A percentile compares a stretch with the other conserved stretches of the same genome.
These are phyloP conservation scores for Aquilaria sinensis DNA, from an alignment of 345 rosid genomes.

Conservation along the genomic window DNA sequence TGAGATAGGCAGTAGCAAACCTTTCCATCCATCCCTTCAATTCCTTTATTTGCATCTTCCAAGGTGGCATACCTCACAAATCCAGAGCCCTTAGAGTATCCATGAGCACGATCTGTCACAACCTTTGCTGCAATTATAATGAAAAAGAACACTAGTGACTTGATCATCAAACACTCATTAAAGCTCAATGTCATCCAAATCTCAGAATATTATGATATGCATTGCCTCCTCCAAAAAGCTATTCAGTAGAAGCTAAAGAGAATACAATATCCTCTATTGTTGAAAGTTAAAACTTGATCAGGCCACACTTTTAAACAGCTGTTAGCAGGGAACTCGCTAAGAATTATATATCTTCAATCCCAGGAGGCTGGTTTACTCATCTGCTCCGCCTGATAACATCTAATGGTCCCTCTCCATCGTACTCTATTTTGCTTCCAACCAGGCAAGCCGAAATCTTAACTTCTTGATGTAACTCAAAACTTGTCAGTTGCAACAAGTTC, in stretches of 20 bases:
- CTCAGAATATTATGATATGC: background rate
- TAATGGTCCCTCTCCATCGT: too few relatives aligned
- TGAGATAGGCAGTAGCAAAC: constrained; percentile 12
- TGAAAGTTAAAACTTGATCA: background rate
- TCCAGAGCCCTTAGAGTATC: constrained; percentile 46
- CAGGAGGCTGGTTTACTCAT: too few relatives aligned
- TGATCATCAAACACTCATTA: background rate
- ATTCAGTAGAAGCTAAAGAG: background rate
- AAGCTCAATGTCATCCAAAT: background rate
- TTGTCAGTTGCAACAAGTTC: too few relatives aligned
- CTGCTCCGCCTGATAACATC: too few relatives aligned
- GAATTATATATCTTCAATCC: too few relatives aligned
- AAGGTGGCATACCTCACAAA: constrained; percentile 36
- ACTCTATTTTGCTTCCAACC: too few relatives aligned
- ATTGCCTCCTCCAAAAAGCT: background rate
- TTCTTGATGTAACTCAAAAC: too few relatives aligned
- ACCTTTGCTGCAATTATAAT: constrained; percentile 29
- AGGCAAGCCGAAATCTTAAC: too few relatives aligned
- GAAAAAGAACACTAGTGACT: background rate
- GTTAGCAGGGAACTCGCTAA: too few relatives aligned
- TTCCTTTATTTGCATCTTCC: constrained; percentile 43
- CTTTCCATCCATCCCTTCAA: constrained; percentile 49
- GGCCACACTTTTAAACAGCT: background rate
- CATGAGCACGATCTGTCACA: constrained; percentile 37
- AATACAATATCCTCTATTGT: too few relatives aligned